Percentiles rank a stretch among this genome's conserved stretches.
Evolutionary conservation across 2,329 filamentous ascomycete species (phyloP).

Genomic region (Magnaporthiopsis incrustans): DNA sequence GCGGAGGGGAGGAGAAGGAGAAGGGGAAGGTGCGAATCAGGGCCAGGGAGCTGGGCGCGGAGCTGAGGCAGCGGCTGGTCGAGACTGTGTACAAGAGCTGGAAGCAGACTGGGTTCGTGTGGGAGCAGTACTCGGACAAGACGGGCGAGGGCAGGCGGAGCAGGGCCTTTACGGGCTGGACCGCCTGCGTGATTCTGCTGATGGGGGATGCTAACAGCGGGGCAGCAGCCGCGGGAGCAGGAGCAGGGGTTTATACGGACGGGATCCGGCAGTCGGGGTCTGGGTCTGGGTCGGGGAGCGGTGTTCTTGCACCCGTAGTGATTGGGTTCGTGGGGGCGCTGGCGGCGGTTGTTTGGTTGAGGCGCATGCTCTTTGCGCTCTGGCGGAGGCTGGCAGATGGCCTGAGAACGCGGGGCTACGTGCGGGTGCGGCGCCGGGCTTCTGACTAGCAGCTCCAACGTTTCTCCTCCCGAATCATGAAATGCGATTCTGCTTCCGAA

Average conservation of each 20-base stretch:
- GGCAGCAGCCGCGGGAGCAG: background rate
- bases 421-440: background rate
- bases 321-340: background rate
- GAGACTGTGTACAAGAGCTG: conserved; percentile 36
- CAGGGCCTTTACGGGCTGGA: conserved; percentile 67
- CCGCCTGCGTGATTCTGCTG: conserved; percentile 63
- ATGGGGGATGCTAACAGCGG: conserved; percentile 33
- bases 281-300: background rate
- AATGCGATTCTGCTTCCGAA: too few relatives aligned
- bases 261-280: background rate
- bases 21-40: background rate
- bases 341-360: background rate
- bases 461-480: too few relatives aligned
- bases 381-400: background rate
- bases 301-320: background rate
- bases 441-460: too few relatives aligned
- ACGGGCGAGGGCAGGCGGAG: conserved; percentile 59
- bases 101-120: conserved; percentile 60
- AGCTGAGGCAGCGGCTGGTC: conserved; percentile 13
- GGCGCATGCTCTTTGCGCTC: background rate
- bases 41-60: conserved; percentile 13
- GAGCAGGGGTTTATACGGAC: background rate
- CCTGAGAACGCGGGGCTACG: background rate
- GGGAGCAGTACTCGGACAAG: conserved; percentile 65
- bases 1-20: background rate